A percentile compares a stretch with the other conserved stretches of the same genome.
phyloP scores from a whole-genome alignment of 345 rosid species.

The Cardamine chenopodiifolia region DNA sequence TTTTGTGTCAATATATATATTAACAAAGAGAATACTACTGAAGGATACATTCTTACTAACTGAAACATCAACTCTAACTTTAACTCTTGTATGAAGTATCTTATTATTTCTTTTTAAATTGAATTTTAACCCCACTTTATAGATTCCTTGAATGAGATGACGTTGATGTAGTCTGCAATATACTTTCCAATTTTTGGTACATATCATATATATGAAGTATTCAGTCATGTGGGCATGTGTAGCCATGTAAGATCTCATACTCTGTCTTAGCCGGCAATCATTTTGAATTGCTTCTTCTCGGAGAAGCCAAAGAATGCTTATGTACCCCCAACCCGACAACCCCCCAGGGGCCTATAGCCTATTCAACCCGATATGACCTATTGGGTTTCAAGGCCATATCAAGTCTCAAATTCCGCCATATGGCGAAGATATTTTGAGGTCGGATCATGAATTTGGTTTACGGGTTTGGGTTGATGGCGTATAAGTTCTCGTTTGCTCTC shows the following conservation, averaged over 20 bases:
- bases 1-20: background rate
- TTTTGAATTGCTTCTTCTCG: slow-evolving; percentile 13
- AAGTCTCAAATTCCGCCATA: slow-evolving; percentile 14
- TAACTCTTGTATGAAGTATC: background rate
- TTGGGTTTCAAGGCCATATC: slow-evolving; percentile 18
- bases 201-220: background rate
- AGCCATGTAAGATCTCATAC: background rate
- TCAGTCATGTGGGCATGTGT: background rate
- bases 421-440: background rate
- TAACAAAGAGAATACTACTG: background rate
- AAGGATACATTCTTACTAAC: background rate
- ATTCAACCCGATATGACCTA: slow-evolving; percentile 17
- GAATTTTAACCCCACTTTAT: background rate
- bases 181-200: background rate
- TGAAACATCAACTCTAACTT: background rate
- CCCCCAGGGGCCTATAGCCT: slow-evolving; percentile 6
- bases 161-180: background rate
- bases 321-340: slow-evolving; percentile 14
- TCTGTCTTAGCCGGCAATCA: background rate
- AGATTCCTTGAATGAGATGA: background rate
- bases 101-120: background rate
- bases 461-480: slow-evolving; percentile 61
- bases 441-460: slow-evolving; percentile 42
- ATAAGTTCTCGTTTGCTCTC: slow-evolving; percentile 90
- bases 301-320: slow-evolving; percentile 29